These are phyloP conservation scores for Drechslerella coelobrocha DNA, from an alignment of 2,329 filamentous ascomycete genomes.

Conservation along the genomic window DNA sequence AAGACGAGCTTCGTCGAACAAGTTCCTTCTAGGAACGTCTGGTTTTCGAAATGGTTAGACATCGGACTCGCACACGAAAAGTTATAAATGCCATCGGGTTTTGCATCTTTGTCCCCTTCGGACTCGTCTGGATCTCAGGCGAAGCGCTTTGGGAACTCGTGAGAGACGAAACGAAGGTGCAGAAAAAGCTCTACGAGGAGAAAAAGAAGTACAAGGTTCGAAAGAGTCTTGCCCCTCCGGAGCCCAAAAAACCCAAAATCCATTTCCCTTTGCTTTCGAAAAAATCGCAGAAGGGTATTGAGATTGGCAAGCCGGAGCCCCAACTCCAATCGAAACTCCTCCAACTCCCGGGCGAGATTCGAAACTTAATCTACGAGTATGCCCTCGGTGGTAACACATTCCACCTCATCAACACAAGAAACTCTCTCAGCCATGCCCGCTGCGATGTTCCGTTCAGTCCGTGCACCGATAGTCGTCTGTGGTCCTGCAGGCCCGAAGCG, in stretches of 20 bases:
- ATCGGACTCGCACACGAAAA: conserved; percentile 44
- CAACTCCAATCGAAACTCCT: conserved; percentile 42
- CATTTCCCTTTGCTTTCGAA: conserved; percentile 31
- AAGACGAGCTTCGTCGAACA: conserved; percentile 10
- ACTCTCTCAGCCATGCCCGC: conserved; percentile 39
- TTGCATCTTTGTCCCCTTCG: conserved; percentile 48
- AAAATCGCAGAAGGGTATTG: conserved; percentile 8
- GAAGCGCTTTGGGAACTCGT: conserved; percentile 43
- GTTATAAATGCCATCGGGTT: conserved; percentile 49
- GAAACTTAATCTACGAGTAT: conserved; percentile 48
- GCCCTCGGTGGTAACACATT: conserved; percentile 37
- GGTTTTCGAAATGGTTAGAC: conserved; percentile 32
- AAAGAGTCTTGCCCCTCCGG: conserved; percentile 42
- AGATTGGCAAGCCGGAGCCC: conserved; percentile 20
- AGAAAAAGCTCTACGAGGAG: conserved; percentile 44
- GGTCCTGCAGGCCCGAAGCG: conserved; percentile 16
- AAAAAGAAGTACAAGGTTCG: conserved; percentile 41
- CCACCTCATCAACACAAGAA: conserved; percentile 43
- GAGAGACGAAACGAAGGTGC: conserved; percentile 46
- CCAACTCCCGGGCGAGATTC: conserved; percentile 45
- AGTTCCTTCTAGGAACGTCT: conserved; percentile 17
- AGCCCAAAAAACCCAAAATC: conserved; percentile 43
- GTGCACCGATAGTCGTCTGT: conserved; percentile 14
- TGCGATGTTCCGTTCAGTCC: conserved; percentile 24
- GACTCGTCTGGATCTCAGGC: conserved; percentile 46